Evolutionary conservation across 75 land plant genomes (phyloP), one percentile per base, ranked within the genome.

Genomic region (Sequoia sempervirens): DNA sequence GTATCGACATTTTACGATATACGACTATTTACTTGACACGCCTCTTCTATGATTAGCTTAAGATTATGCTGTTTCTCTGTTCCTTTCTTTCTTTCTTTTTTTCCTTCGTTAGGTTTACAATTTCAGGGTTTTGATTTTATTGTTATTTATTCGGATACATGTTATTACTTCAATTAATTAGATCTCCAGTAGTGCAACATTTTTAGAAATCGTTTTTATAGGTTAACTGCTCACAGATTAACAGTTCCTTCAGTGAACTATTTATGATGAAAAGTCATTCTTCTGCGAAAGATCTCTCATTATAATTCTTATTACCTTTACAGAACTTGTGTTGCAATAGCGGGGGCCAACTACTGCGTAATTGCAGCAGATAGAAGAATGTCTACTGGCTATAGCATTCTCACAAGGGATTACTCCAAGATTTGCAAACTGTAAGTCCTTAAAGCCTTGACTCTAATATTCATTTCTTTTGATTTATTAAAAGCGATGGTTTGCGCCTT

Each of bases 321-420:
- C 87, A 97, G 99, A 83, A 92, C 99, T 5, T 92, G 94, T 38
- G 96, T 97, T 58, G 99, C 99, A 36, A 89, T 97, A 38, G 99
- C 99, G 3, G 99, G 99, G 40, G 52, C 90, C 36, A 90, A 97
- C 86, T 97, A 97, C 91, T 97, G 99, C 81, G 97, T 97, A 18
- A 82, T 97, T 76, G 99, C 97, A 4, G 94, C 99, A 41, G 99
- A 97, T 70, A 97, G 97, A 45, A 85, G 99, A 80, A 88, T 97
- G 90, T 97, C 99, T 2, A 90, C 91, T 28, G 99, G 99, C 10
- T 97, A 92, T 88, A 95, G 85, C 90, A 97, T 97, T 82, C 91
- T 93, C 58, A 97, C 99, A 58, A 92, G 99, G 10, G 96, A 97
- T 43, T 89, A 92, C 84, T 95, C 99, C 66, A 97, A 97, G 84